phyloP scores from a whole-genome alignment of 2,329 filamentous ascomycete genomes.

The Ilyonectria destructans region DNA sequence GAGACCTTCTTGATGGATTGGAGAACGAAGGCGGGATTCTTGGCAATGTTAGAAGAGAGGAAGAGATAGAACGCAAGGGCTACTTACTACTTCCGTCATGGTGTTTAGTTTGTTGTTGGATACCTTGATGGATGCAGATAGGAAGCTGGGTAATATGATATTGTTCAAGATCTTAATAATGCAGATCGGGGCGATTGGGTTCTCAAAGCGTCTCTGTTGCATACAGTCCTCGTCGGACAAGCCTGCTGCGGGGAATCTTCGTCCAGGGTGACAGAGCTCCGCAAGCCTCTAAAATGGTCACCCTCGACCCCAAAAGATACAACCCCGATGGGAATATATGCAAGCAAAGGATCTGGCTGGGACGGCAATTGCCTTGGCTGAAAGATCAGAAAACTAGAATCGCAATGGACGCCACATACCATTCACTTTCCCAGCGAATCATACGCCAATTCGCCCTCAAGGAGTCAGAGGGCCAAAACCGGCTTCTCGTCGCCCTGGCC shows the following conservation, averaged over 20 bases:
- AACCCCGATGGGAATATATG: constrained; percentile 5
- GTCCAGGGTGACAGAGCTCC: constrained; percentile 34
- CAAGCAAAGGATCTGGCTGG: no score
- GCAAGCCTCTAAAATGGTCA: constrained; percentile 8
- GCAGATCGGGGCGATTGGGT: not conserved
- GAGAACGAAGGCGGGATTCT: constrained; percentile 66
- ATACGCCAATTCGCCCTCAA: constrained; percentile 42
- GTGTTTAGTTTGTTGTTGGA: constrained; percentile 6
- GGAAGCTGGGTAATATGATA: constrained; percentile 5
- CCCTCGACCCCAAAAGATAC: not conserved
- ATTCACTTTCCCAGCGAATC: constrained; percentile 42
- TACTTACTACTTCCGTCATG: constrained; percentile 37
- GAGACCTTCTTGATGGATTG: constrained; percentile 60
- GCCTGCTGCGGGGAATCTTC: constrained; percentile 4
- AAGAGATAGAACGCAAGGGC: not conserved
- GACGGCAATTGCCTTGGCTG: no score
- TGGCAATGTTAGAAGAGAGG: not conserved
- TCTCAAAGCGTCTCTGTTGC: constrained; percentile 11
- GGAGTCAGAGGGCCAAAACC: constrained; percentile 28
- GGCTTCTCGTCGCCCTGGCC: constrained; percentile 42
- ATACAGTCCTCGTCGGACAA: not conserved
- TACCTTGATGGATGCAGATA: constrained; percentile 21
- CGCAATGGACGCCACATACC: constrained; percentile 48
- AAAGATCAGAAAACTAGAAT: not conserved
- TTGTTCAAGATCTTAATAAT: constrained; percentile 11